These are phyloP conservation scores for Prunus persica DNA, from an alignment of 306 rosid genomes.

Conservation along the genomic window Prunus_persica_NCBIv2 NC_034009.1:26942501-26943000, in stretches of 20 bases:
- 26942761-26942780: too few relatives aligned
- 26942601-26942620: neutral
- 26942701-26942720: too few relatives aligned
- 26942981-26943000: neutral
- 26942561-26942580: too few relatives aligned
- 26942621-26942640: neutral
- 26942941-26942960: neutral
- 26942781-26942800: too few relatives aligned
- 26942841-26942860: too few relatives aligned
- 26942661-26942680: too few relatives aligned
- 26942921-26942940: neutral
- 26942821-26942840: too few relatives aligned
- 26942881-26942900: neutral
- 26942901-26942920: neutral
- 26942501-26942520: neutral
- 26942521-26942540: neutral
- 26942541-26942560: neutral
- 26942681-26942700: too few relatives aligned
- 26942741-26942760: too few relatives aligned
- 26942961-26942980: neutral
- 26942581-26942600: neutral
- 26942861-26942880: neutral
- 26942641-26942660: too few relatives aligned
- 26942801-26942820: too few relatives aligned
- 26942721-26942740: too few relatives aligned